These are phyloP conservation scores for Candida mattraensis DNA, from an alignment of 805 yeast genomes.

Conservation along the genomic window DNA sequence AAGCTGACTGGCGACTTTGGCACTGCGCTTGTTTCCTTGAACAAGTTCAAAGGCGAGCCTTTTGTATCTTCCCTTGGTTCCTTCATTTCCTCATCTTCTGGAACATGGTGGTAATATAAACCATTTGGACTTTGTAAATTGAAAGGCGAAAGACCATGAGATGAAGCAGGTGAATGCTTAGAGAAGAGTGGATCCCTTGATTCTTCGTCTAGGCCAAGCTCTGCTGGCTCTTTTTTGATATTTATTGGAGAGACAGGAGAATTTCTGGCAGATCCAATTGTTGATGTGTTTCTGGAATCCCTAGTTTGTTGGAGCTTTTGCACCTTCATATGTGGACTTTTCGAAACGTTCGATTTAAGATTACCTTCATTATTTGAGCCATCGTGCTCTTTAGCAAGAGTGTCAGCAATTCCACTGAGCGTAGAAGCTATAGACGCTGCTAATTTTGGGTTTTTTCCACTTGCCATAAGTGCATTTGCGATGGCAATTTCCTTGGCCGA, in stretches of 20 bases:
- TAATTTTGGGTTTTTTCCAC: conserved; percentile 50
- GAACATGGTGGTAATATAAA: conserved; percentile 6
- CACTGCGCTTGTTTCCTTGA: conserved; percentile 11
- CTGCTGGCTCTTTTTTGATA: conserved; percentile 1
- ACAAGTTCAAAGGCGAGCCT: conserved; percentile 20
- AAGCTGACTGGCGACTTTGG: conserved; percentile 17
- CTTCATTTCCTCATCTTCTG: not conserved
- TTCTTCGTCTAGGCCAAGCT: conserved; percentile 9
- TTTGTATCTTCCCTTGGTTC: conserved; percentile 1
- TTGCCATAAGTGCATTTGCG: conserved; percentile 48
- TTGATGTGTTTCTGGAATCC: not conserved
- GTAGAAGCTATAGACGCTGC: conserved; percentile 31
- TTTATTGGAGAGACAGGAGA: too few relatives aligned
- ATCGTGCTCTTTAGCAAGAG: conserved; percentile 17
- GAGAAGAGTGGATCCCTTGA: conserved; percentile 25
- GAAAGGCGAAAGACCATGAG: conserved; percentile 15
- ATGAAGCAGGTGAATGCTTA: conserved; percentile 18
- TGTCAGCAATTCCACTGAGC: conserved; percentile 22
- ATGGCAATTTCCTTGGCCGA: conserved; percentile 50
- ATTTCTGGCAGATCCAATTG: not conserved
- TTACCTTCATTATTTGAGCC: too few relatives aligned
- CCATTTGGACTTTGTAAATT: conserved; percentile 15
- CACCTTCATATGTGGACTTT: conserved; percentile 3
- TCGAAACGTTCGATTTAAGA: too few relatives aligned
- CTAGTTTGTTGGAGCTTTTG: too few relatives aligned